These are phyloP conservation scores for Hymenoscyphus fraxineus DNA, from an alignment of 2,329 filamentous ascomycete species.

Conservation along the genomic window DNA sequence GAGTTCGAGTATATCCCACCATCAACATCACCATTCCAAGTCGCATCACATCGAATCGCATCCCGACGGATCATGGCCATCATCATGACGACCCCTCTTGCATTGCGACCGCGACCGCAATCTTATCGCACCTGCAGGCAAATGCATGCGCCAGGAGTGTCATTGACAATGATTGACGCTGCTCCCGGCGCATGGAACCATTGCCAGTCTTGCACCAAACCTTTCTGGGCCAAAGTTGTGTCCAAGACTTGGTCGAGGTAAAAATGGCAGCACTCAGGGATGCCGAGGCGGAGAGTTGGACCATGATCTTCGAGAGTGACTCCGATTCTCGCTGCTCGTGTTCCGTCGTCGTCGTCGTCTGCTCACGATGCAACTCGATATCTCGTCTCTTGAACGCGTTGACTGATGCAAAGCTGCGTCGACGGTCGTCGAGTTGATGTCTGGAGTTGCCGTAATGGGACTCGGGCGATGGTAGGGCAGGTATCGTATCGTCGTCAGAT, in stretches of 20 bases:
- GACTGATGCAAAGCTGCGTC: neutral
- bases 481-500: neutral
- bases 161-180: neutral
- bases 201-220: constrained; percentile 8
- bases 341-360: neutral
- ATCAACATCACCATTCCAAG: neutral
- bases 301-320: neutral
- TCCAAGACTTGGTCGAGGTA: neutral
- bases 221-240: constrained; percentile 16
- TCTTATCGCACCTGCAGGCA: constrained; percentile 7
- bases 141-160: constrained; percentile 14
- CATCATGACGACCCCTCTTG: neutral
- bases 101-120: constrained; percentile 2
- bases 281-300: neutral
- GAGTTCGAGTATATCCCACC: neutral
- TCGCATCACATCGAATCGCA: neutral
- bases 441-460: neutral
- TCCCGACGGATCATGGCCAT: neutral
- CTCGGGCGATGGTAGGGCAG: neutral
- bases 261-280: neutral
- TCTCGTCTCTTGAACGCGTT: neutral
- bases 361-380: neutral
- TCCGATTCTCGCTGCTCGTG: neutral
- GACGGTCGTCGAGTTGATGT: neutral
- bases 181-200: constrained; percentile 11